These are phyloP conservation scores for Arctium lappa DNA, from an alignment of 129 eudicot genomes.

Conservation along the genomic window DNA sequence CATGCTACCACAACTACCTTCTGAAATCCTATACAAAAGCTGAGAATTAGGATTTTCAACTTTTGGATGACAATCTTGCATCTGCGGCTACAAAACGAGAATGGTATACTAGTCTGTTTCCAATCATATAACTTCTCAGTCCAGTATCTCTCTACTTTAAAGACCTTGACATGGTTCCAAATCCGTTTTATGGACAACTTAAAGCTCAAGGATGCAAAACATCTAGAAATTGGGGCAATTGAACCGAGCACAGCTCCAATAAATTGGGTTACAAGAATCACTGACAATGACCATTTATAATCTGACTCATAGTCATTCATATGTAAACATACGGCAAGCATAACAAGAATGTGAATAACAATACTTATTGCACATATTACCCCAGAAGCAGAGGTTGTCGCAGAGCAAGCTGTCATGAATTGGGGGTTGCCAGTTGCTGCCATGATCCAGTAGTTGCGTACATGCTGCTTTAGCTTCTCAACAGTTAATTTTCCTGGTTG, in stretches of 20 bases:
- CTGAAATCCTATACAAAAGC: conserved; percentile 18
- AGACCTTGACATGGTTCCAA: background rate
- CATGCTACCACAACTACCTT: conserved; percentile 23
- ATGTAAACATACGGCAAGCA: background rate
- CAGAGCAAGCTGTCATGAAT: conserved; percentile 14
- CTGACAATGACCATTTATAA: conserved; percentile 2
- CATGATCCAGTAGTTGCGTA: conserved; percentile 31
- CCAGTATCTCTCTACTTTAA: conserved; percentile 33
- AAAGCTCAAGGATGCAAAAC: conserved; percentile 7
- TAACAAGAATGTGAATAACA: too few species aligned
- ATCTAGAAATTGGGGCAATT: background rate
- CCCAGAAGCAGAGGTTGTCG: conserved; percentile 15
- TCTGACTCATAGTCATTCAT: background rate
- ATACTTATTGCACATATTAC: conserved; percentile 1
- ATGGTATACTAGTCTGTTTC: conserved; percentile 20
- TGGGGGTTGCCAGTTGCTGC: conserved; percentile 28
- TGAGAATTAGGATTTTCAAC: conserved; percentile 2
- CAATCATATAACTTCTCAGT: conserved; percentile 24
- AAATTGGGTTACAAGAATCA: background rate
- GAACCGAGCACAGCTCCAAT: background rate
- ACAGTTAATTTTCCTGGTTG: background rate
- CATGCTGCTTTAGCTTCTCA: conserved; percentile 12
- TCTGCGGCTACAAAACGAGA: background rate
- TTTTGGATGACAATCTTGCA: conserved; percentile 3
- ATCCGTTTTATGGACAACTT: background rate